These are phyloP conservation scores for Quillaja saponaria DNA, from an alignment of 306 rosid genomes.

Conservation along the genomic window DNA sequence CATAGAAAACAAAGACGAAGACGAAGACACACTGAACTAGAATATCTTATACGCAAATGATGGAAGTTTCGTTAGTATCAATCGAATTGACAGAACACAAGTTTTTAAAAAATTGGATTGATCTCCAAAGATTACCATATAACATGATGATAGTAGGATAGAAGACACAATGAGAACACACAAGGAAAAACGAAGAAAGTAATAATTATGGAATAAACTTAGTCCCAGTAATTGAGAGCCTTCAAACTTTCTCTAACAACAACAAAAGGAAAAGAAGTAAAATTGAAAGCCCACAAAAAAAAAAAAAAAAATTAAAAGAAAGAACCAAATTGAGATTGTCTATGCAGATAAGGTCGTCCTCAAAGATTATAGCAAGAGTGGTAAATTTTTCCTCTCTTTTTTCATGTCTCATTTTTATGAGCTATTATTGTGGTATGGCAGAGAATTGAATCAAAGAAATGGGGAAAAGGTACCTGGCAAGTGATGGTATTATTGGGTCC, in stretches of 20 bases:
- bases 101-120: too few relatives aligned
- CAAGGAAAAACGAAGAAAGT: background rate
- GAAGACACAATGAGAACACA: too few relatives aligned
- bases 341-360: conserved; percentile 52
- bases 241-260: background rate
- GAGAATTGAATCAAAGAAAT: conserved; percentile 59
- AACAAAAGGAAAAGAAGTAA: background rate
- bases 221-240: background rate
- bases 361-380: too few relatives aligned
- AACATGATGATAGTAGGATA: too few relatives aligned
- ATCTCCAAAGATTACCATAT: too few relatives aligned
- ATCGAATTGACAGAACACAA: too few relatives aligned
- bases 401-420: too few relatives aligned
- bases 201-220: background rate
- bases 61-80: too few relatives aligned
- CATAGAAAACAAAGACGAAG: background rate
- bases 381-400: too few relatives aligned
- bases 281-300: background rate
- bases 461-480: conserved; percentile 75
- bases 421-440: conserved; percentile 57
- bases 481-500: conserved; percentile 25
- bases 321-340: conserved; percentile 73
- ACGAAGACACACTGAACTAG: background rate
- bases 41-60: too few relatives aligned
- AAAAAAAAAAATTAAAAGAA: background rate